Conservation (phyloP, 495 filamentous ascomycete species). For the Penicillium malachiteum region DNA sequence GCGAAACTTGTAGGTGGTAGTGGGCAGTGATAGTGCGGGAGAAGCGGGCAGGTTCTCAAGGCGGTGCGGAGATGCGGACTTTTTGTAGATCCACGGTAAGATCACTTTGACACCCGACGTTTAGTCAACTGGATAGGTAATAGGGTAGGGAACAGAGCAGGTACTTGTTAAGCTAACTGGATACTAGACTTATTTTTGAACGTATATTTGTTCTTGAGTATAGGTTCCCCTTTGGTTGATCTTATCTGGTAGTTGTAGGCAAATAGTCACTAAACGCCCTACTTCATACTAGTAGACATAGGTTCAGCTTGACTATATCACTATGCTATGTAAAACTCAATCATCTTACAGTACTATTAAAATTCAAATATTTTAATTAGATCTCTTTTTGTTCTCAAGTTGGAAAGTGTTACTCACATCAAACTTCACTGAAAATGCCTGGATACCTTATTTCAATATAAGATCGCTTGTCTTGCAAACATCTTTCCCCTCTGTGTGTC, state of each 20-base stretch:
- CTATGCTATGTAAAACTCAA: neutral
- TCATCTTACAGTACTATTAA: neutral
- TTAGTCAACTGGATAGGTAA: too few relatives aligned
- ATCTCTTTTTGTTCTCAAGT: neutral
- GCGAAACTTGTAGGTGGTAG: neutral
- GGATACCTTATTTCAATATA: neutral
- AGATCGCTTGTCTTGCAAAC: neutral
- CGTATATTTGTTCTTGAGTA: too few relatives aligned
- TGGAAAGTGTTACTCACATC: neutral
- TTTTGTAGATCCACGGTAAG: constrained; percentile 9
- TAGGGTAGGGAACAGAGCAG: too few relatives aligned
- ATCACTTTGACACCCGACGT: too few relatives aligned
- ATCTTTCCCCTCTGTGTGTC: neutral
- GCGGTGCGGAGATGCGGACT: constrained; percentile 28
- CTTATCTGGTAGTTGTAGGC: too few relatives aligned
- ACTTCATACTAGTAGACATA: too few relatives aligned
- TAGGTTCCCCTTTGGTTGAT: too few relatives aligned
- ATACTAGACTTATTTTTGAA: too few relatives aligned
- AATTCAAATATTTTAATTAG: neutral
- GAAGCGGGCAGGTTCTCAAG: constrained; percentile 21
- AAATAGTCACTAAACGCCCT: too few relatives aligned
- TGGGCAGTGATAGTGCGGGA: constrained; percentile 7
- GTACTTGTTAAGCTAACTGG: too few relatives aligned
- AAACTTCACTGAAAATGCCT: neutral
- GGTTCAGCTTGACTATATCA: too few relatives aligned